Percentiles rank a stretch among this genome's conserved stretches.
These are phyloP conservation scores for Fraxinus paxiana DNA, from an alignment of 305 asterid species.

Conservation along the genomic window DNA sequence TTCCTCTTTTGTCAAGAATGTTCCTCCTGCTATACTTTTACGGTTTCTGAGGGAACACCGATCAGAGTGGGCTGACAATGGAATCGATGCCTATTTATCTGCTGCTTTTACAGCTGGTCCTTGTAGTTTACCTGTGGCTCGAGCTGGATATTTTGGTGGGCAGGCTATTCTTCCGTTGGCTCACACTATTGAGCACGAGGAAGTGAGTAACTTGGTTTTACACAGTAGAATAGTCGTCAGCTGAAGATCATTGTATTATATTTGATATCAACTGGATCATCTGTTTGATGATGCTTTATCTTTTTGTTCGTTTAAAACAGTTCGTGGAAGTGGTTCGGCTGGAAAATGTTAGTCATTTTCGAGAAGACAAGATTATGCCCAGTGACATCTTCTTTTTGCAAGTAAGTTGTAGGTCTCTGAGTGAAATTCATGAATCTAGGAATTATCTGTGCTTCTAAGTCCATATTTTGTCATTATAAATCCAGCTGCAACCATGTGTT, in stretches of 20 bases:
- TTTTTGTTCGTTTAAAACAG: constrained; percentile 32
- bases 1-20: constrained; percentile 48
- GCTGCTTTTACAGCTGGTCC: constrained; percentile 82
- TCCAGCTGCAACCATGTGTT: not conserved
- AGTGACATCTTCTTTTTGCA: constrained; percentile 86
- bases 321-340: constrained; percentile 95
- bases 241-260: not conserved
- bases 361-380: constrained; percentile 71
- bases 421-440: not conserved
- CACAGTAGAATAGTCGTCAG: not conserved
- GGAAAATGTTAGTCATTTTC: constrained; percentile 70
- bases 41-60: constrained; percentile 91
- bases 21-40: constrained; percentile 83
- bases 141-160: constrained; percentile 76
- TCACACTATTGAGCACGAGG: constrained; percentile 92
- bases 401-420: constrained; percentile 40
- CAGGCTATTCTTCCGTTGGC: constrained; percentile 95
- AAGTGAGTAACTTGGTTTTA: constrained; percentile 41
- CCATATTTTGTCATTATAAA: not conserved
- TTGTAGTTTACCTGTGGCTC: constrained; percentile 60
- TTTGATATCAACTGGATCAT: not conserved
- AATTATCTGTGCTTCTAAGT: not conserved
- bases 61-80: constrained; percentile 98
- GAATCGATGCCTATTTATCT: constrained; percentile 86
- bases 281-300: not conserved